A percentile compares a stretch with the other conserved stretches of the same genome.
Conservation (phyloP, 257 asterid species). For the Gardenia jasminoides region DNA sequence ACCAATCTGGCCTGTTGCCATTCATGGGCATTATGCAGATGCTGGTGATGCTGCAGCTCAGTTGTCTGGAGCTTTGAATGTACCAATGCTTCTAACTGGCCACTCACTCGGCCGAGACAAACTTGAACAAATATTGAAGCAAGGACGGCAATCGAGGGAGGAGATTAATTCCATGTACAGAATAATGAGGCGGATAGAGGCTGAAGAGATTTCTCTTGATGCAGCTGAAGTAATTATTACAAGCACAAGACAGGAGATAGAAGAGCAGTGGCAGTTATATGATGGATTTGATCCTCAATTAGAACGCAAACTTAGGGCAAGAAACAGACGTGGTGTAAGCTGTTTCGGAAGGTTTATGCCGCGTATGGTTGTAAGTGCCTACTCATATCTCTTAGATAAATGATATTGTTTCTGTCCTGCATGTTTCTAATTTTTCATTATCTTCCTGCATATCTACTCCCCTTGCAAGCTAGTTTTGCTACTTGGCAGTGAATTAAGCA, state of each 20-base stretch:
- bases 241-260: conserved; percentile 97
- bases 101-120: conserved; percentile 99
- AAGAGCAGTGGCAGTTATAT: conserved; percentile 97
- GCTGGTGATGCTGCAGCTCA: conserved; percentile 97
- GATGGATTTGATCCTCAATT: conserved; percentile 98
- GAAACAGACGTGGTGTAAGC: conserved; percentile 93
- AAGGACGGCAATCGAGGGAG: conserved; percentile 80
- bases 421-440: background rate
- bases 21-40: conserved; percentile 99
- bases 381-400: background rate
- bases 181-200: conserved; percentile 96
- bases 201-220: conserved; percentile 90
- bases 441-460: background rate
- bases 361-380: conserved; percentile 82
- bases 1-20: conserved; percentile 95
- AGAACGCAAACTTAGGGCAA: conserved; percentile 90
- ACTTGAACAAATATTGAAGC: conserved; percentile 94
- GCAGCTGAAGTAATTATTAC: conserved; percentile 93
- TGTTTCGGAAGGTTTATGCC: conserved; percentile 97
- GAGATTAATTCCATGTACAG: conserved; percentile 93
- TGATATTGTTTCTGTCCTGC: background rate
- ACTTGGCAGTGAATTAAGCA: background rate
- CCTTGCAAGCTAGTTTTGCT: background rate
- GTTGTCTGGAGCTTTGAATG: conserved; percentile 89
- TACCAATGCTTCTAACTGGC: conserved; percentile 98